phyloP scores from a whole-genome alignment of 2,329 filamentous ascomycete species.

The Sporothrix luriei region DNA sequence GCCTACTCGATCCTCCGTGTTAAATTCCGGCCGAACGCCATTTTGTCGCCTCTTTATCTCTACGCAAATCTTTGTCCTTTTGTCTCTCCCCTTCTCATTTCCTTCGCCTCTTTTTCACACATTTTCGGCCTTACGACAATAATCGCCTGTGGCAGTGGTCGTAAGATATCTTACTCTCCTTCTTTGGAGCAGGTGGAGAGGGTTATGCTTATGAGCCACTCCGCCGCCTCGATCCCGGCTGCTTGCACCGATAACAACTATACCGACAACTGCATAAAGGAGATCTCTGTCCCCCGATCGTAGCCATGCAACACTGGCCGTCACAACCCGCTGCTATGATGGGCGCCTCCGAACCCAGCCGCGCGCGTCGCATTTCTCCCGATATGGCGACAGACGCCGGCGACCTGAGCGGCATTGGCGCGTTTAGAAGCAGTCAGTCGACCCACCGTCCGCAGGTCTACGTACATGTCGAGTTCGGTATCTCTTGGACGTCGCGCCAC shows the following conservation, averaged over 20 bases:
- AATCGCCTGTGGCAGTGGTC: conserved; percentile 10
- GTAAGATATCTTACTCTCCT: conserved; percentile 18
- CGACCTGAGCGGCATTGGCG: conserved; percentile 19
- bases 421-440: conserved; percentile 23
- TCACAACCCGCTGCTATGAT: conserved; percentile 13
- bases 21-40: conserved; percentile 10
- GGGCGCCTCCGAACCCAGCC: conserved; percentile 17
- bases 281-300: background rate
- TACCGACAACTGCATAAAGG: conserved; percentile 5
- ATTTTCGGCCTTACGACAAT: conserved; percentile 4
- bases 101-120: conserved; percentile 3
- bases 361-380: conserved; percentile 8
- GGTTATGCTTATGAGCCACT: background rate
- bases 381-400: conserved; percentile 20
- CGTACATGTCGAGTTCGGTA: conserved; percentile 55
- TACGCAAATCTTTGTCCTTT: too few relatives aligned
- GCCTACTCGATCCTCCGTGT: conserved; percentile 1
- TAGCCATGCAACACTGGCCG: conserved; percentile 25
- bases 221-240: background rate
- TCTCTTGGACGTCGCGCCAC: conserved; percentile 48
- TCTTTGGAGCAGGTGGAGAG: conserved; percentile 11
- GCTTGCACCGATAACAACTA: background rate
- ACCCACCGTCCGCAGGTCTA: conserved; percentile 50
- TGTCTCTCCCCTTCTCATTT: background rate
- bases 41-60: background rate